Evolutionary conservation across 768 basidiomycete genomes (phyloP).

Genomic region (Lentinula raphanica): DNA sequence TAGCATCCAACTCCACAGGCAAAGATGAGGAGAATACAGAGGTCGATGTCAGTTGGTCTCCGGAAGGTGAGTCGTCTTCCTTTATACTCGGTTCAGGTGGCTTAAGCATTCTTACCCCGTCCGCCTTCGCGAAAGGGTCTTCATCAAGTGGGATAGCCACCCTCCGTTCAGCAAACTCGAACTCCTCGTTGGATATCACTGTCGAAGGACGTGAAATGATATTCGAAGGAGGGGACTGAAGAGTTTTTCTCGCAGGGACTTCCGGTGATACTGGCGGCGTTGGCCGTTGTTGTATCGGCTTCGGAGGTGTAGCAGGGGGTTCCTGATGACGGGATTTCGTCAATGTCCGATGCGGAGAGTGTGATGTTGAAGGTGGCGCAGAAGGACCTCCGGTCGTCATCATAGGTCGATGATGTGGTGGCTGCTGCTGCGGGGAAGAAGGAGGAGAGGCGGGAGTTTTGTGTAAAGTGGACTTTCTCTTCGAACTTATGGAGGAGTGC

Average conservation of each 20-base stretch:
- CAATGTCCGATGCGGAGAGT: not conserved
- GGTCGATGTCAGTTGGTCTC: not conserved
- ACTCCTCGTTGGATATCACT: slow-evolving; percentile 9
- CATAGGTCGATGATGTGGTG: not conserved
- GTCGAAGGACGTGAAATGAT: slow-evolving; percentile 10
- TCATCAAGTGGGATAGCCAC: slow-evolving; percentile 39
- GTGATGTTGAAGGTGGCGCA: not conserved
- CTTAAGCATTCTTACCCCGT: slow-evolving; percentile 46
- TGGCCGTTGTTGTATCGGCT: slow-evolving; percentile 22
- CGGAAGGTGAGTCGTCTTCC: not conserved
- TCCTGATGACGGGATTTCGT: slow-evolving; percentile 4
- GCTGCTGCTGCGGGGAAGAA: not conserved
- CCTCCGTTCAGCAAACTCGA: not conserved
- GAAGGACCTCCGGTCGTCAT: not conserved
- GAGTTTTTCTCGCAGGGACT: slow-evolving; percentile 7
- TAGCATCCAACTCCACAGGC: not conserved
- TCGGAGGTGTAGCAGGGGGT: slow-evolving; percentile 12
- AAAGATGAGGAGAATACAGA: not conserved
- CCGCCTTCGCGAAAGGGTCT: slow-evolving; percentile 53
- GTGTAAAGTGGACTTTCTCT: not conserved
- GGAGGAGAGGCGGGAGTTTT: not conserved
- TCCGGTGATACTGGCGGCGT: slow-evolving; percentile 17
- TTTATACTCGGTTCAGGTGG: slow-evolving; percentile 4
- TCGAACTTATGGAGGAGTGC: not conserved
- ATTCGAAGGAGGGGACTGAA: not conserved